phyloP scores from a whole-genome alignment of 768 basidiomycete species.

The Symmetrospora coprosmae region DNA sequence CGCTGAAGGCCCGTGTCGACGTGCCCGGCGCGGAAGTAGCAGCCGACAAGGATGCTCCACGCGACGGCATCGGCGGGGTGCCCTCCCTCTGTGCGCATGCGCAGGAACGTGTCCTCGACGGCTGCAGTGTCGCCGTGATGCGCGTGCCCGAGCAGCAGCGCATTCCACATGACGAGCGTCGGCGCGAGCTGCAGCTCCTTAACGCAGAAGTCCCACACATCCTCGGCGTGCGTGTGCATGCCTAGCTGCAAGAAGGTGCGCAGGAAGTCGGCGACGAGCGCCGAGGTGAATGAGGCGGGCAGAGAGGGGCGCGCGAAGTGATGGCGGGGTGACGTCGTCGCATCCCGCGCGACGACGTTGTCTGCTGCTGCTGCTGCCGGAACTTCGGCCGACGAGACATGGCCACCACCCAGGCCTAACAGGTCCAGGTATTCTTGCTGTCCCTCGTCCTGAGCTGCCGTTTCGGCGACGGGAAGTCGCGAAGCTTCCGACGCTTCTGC shows the following conservation, averaged over 20 bases:
- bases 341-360: no score
- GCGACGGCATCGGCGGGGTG: conserved; percentile 50
- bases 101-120: conserved; percentile 50
- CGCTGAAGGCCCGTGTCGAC: conserved; percentile 23
- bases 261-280: conserved; percentile 54
- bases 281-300: conserved; percentile 46
- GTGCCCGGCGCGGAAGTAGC: conserved; percentile 40
- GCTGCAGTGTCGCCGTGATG: conserved; percentile 44
- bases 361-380: no score
- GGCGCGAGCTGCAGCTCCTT: conserved; percentile 42
- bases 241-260: conserved; percentile 50
- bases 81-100: conserved; percentile 46
- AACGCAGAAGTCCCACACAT: conserved; percentile 56
- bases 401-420: no score
- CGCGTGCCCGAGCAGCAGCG: conserved; percentile 53
- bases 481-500: no score
- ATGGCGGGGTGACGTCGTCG: no score
- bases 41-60: conserved; percentile 58
- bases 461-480: no score
- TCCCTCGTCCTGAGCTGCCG: no score
- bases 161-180: conserved; percentile 54
- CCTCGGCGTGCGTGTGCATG: conserved; percentile 47
- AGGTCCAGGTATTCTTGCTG: no score
- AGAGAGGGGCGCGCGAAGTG: no score
- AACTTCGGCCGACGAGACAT: no score